Evolutionary conservation across 2,329 filamentous ascomycete species (phyloP), one percentile per base, ranked within the genome.

Genomic region (Paraphaeosphaeria minitans): DNA sequence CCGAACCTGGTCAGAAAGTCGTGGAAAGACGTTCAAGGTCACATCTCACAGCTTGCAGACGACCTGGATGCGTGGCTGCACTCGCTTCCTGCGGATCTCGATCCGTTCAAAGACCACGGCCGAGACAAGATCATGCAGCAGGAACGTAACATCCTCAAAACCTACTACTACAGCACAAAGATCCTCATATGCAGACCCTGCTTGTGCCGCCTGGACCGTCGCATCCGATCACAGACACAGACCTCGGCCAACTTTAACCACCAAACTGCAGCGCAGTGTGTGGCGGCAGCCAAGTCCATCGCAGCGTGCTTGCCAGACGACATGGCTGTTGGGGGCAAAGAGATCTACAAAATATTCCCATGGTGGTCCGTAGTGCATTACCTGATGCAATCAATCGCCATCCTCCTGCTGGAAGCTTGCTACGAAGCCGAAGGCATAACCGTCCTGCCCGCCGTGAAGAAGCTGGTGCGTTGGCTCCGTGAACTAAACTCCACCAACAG

Each of bases 301-400:
- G 56, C 75, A 2, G 59, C 61, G n/a, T 57, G 78, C 9, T 57
- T 79, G 1, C 77, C 77, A 4, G 66, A 71, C 24, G 57, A n/a
- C 27, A 22, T 51, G 41, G 37, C 48, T 19, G 53, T 39, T 14
- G 54, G 45, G 27, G 22, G 16, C 13, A 50, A 37, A 41, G 43
- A 24, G 10, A 53, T 70, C 2, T 71, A 71, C 50, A 53, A 62
- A 21, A 31, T 54, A 2, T 62, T 63, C 22, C 77, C 78, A 4
- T 79, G 77, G 77, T 79, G 77, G 76, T 73, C 70, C 16, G 63
- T 76, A n/a, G 64, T 78, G 14, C 75, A 78, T 56, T 68, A 71
- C 50, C 65, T 80, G 13, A 75, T 78, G 67, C 78, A 79, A 64
- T 73, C 76, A 6, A 64, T 73, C 4, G 66, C 71, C 1, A 60